phyloP scores from a whole-genome alignment of 163 green algal species.

The Chloromonas sp. region DNA sequence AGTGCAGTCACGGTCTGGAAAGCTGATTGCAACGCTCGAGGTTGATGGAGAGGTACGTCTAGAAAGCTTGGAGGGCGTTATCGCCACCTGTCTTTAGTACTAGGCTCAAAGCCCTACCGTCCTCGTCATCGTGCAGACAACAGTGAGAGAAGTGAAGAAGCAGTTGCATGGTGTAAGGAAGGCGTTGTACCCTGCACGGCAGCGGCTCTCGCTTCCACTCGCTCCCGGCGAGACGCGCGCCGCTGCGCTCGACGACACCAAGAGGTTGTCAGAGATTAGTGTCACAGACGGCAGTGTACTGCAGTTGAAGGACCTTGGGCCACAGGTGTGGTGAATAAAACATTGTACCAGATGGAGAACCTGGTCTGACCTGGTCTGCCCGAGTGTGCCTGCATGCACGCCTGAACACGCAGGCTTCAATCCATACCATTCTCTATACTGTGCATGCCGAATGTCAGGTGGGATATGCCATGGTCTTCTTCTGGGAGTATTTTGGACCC shows the following conservation, averaged over 20 bases:
- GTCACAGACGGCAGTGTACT: conserved; percentile 63
- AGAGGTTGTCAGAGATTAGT: conserved; percentile 69
- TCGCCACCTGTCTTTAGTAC: too few species aligned
- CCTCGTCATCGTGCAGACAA: conserved; percentile 41
- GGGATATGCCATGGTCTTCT: conserved; percentile 92
- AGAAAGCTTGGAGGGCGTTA: too few species aligned
- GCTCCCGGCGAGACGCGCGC: conserved; percentile 54
- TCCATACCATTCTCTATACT: neutral
- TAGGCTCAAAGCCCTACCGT: too few species aligned
- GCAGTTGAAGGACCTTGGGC: conserved; percentile 93
- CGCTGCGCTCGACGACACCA: conserved; percentile 48
- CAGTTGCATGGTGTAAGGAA: conserved; percentile 56
- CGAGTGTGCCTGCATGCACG: neutral
- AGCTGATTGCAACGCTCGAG: neutral
- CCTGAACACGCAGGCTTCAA: neutral
- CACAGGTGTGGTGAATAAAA: conserved; percentile 53
- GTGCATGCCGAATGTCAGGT: conserved; percentile 58
- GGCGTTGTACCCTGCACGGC: conserved; percentile 61
- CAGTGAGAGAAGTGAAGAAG: conserved; percentile 73
- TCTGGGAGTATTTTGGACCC: conserved; percentile 97
- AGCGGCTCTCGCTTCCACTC: conserved; percentile 75
- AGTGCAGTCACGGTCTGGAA: conserved; percentile 24
- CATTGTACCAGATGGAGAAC: neutral
- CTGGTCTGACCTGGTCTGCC: neutral
- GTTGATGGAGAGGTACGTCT: conserved; percentile 2